A percentile compares a stretch with the other conserved stretches of the same genome.
phyloP scores from a whole-genome alignment of 2,329 filamentous ascomycete genomes.

The Phaeoacremonium minimum region DNA sequence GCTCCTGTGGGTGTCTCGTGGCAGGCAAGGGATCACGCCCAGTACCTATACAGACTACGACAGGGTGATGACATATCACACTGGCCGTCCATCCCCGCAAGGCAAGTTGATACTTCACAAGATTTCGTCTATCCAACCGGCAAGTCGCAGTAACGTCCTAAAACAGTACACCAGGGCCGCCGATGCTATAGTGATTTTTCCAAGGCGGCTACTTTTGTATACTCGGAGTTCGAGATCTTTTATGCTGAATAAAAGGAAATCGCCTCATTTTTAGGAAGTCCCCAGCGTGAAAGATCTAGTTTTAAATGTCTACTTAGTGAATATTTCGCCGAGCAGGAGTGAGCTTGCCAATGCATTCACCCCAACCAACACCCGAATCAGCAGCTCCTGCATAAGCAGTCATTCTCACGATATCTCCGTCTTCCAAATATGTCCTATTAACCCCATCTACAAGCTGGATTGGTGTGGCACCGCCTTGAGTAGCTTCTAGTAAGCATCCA shows the following conservation, averaged over 20 bases:
- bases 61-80: slow-evolving; percentile 1
- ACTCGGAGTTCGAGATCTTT: too few species aligned
- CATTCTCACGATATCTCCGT: slow-evolving; percentile 33
- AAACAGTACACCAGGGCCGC: too few species aligned
- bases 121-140: too few species aligned
- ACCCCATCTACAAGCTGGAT: slow-evolving; percentile 21
- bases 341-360: neutral
- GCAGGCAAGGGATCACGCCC: slow-evolving; percentile 1
- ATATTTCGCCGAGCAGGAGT: neutral
- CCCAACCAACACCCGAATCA: slow-evolving; percentile 13
- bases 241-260: too few species aligned
- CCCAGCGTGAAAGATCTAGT: too few species aligned
- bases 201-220: too few species aligned
- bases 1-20: slow-evolving; percentile 1
- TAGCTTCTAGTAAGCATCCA: slow-evolving; percentile 35
- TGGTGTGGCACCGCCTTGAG: slow-evolving; percentile 26
- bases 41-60: slow-evolving; percentile 4
- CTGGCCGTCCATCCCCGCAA: neutral
- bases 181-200: too few species aligned
- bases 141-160: too few species aligned
- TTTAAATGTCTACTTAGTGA: too few species aligned
- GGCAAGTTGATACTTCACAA: slow-evolving; percentile 2
- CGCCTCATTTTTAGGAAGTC: too few species aligned
- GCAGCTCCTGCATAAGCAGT: slow-evolving; percentile 32
- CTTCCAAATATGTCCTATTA: slow-evolving; percentile 28